Evolutionary conservation across 2,329 filamentous ascomycete genomes (phyloP).

Genomic region (Didymella keratinophila): DNA sequence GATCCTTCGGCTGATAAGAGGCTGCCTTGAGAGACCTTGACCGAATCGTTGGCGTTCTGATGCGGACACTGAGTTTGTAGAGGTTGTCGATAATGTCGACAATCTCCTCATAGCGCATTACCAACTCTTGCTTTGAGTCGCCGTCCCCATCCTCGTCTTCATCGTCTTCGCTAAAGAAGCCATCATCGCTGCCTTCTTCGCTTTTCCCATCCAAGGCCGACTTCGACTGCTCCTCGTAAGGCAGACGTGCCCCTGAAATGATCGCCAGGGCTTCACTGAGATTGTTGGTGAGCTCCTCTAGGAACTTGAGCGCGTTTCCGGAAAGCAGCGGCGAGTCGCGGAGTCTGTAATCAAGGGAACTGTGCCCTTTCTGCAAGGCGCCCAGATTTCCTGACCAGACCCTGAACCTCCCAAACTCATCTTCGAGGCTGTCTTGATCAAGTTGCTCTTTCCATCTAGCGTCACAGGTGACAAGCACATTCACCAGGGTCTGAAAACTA

Average conservation of each 20-base stretch:
- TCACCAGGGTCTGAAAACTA: slow-evolving; percentile 38
- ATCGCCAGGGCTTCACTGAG: slow-evolving; percentile 39
- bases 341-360: slow-evolving; percentile 48
- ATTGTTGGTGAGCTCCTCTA: slow-evolving; percentile 45
- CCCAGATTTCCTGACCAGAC: slow-evolving; percentile 50
- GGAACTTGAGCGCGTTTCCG: slow-evolving; percentile 45
- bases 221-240: slow-evolving; percentile 43
- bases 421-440: slow-evolving; percentile 42
- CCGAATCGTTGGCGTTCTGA: slow-evolving; percentile 45
- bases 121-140: slow-evolving; percentile 40
- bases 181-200: slow-evolving; percentile 31
- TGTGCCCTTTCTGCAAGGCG: slow-evolving; percentile 49
- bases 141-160: slow-evolving; percentile 36
- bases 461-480: slow-evolving; percentile 28
- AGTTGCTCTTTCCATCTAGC: slow-evolving; percentile 26
- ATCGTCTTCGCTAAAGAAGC: slow-evolving; percentile 42
- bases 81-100: slow-evolving; percentile 50
- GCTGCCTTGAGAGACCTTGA: slow-evolving; percentile 48
- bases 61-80: slow-evolving; percentile 50
- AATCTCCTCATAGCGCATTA: slow-evolving; percentile 48
- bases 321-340: slow-evolving; percentile 47
- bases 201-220: slow-evolving; percentile 14
- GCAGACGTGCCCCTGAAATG: slow-evolving; percentile 39
- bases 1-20: slow-evolving; percentile 45
- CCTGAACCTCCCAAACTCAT: slow-evolving; percentile 49